Percentiles rank a stretch among this genome's conserved stretches.
These are phyloP conservation scores for Amborella trichopoda DNA, from an alignment of 164 flowering plant genomes.

Conservation along the genomic window DNA sequence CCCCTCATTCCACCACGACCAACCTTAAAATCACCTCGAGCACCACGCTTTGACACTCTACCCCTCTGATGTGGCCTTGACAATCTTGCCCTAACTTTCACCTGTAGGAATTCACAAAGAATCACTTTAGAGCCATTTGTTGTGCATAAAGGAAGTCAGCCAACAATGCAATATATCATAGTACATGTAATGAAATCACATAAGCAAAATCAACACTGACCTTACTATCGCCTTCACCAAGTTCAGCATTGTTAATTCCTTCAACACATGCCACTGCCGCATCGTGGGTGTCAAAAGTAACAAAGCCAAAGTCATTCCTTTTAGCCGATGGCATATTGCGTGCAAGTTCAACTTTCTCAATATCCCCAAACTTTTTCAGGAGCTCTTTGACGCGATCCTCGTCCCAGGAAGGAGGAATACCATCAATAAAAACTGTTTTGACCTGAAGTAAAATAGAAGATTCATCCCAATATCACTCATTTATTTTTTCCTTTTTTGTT, in stretches of 20 bases:
- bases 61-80: conserved; percentile 87
- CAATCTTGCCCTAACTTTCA: conserved; percentile 85
- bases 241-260: conserved; percentile 73
- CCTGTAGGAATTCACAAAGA: conserved; percentile 27
- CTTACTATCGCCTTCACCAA: conserved; percentile 90
- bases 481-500: too few species aligned
- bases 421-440: conserved; percentile 85
- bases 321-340: conserved; percentile 95
- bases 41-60: conserved; percentile 39
- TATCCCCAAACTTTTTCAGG: conserved; percentile 64
- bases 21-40: conserved; percentile 37
- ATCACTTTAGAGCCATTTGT: too few species aligned
- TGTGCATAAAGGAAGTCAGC: neutral
- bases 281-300: conserved; percentile 83
- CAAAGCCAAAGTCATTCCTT: conserved; percentile 94
- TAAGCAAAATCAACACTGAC: conserved; percentile 16
- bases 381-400: conserved; percentile 69
- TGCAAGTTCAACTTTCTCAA: conserved; percentile 92
- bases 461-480: too few species aligned
- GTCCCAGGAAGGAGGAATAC: conserved; percentile 90
- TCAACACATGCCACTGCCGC: conserved; percentile 91
- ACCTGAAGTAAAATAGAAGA: conserved; percentile 61
- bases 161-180: neutral
- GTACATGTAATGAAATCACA: neutral
- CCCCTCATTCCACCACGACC: conserved; percentile 27